phyloP scores from a whole-genome alignment of 768 basidiomycete genomes.

The Agaricus blazei region DNA sequence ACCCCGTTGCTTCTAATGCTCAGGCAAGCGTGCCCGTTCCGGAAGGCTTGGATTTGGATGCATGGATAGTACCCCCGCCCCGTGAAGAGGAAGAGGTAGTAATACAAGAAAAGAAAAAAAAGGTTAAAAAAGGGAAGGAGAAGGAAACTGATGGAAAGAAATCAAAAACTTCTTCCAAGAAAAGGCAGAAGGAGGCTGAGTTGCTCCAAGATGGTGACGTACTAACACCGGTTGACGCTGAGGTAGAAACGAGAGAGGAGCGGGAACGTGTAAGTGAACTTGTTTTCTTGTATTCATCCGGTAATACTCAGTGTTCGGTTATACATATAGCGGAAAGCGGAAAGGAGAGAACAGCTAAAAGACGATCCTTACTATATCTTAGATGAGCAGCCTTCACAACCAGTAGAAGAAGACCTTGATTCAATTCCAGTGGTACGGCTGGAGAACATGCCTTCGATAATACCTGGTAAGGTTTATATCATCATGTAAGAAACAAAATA shows the following conservation, averaged over 20 bases:
- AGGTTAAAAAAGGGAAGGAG: conserved; percentile 41
- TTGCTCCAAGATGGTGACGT: conserved; percentile 18
- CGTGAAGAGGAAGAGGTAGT: conserved; percentile 39
- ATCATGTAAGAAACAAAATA: neutral
- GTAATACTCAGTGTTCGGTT: neutral
- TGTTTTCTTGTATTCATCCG: no score
- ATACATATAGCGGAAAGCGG: conserved; percentile 60
- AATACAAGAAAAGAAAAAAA: conserved; percentile 46
- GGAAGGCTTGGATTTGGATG: conserved; percentile 80
- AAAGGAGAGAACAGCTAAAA: conserved; percentile 66
- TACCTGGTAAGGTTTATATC: conserved; percentile 19
- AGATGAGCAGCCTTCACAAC: conserved; percentile 46
- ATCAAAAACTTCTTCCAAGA: conserved; percentile 20
- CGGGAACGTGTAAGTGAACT: conserved; percentile 56
- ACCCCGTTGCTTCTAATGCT: conserved; percentile 75
- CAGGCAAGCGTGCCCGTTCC: conserved; percentile 81
- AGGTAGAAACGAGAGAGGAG: conserved; percentile 53
- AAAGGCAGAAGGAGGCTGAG: conserved; percentile 24
- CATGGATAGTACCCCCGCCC: conserved; percentile 74
- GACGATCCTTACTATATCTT: conserved; percentile 93
- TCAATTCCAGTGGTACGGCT: conserved; percentile 87
- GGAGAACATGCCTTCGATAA: conserved; percentile 60
- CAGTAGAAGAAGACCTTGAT: conserved; percentile 62
- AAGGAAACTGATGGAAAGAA: conserved; percentile 19
- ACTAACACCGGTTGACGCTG: conserved; percentile 31